phyloP scores from a whole-genome alignment of 768 basidiomycete genomes.

The Cyclocybe aegerita region DNA sequence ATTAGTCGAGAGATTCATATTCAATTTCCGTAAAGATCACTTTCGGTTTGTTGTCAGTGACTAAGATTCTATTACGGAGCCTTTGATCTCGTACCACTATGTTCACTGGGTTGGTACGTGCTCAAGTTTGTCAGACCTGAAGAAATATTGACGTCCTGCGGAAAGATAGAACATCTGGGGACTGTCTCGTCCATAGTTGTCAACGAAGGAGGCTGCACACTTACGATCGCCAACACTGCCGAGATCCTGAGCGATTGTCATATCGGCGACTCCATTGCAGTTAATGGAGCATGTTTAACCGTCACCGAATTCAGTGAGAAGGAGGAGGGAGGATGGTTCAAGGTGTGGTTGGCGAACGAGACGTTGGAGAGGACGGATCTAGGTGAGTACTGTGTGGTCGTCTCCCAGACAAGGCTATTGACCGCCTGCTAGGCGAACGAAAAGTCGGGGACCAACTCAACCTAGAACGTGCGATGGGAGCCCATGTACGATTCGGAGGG shows the following conservation, averaged over 20 bases:
- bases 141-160: slow-evolving; percentile 6
- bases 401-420: slow-evolving; percentile 7
- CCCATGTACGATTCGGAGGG: slow-evolving; percentile 90
- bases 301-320: slow-evolving; percentile 78
- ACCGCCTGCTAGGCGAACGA: slow-evolving; percentile 58
- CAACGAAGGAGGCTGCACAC: slow-evolving; percentile 77
- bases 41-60: too few species aligned
- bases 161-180: slow-evolving; percentile 88
- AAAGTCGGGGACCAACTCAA: slow-evolving; percentile 82
- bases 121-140: background rate
- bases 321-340: slow-evolving; percentile 77
- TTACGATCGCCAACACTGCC: slow-evolving; percentile 70
- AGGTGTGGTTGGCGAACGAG: slow-evolving; percentile 94
- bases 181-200: slow-evolving; percentile 62
- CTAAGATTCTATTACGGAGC: too few species aligned
- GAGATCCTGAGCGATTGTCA: slow-evolving; percentile 86
- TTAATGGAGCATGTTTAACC: slow-evolving; percentile 87
- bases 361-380: slow-evolving; percentile 89
- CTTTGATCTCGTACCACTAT: slow-evolving; percentile 31
- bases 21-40: too few species aligned
- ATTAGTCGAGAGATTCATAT: too few species aligned
- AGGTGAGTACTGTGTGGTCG: slow-evolving; percentile 42
- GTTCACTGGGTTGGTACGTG: slow-evolving; percentile 79
- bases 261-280: slow-evolving; percentile 92
- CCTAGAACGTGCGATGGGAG: slow-evolving; percentile 92